Evolutionary conservation across 805 yeast genomes (phyloP).

Genomic region (Ogataea nitratoaversa): DNA sequence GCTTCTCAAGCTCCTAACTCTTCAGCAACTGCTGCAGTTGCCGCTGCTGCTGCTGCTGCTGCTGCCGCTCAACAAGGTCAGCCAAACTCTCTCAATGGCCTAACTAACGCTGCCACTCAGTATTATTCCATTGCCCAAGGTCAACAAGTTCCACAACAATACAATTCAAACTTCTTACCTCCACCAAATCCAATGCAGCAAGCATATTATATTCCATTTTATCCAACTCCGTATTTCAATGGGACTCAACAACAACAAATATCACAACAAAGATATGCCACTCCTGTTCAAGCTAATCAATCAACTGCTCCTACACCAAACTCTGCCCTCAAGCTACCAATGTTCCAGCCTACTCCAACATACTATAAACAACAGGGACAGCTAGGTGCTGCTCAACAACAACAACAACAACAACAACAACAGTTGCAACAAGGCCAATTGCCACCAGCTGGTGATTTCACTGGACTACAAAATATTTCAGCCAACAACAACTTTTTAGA

Average conservation of each 20-base stretch:
- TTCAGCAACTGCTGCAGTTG: slow-evolving; percentile 5
- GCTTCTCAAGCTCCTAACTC: not conserved
- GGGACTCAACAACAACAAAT: slow-evolving; percentile 20
- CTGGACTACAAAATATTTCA: slow-evolving; percentile 2
- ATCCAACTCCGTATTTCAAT: slow-evolving; percentile 20
- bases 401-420: slow-evolving; percentile 2
- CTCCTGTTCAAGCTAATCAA: slow-evolving; percentile 9
- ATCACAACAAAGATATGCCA: slow-evolving; percentile 20
- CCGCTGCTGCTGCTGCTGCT: slow-evolving; percentile 8
- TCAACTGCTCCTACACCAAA: slow-evolving; percentile 6
- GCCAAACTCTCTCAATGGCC: slow-evolving; percentile 6
- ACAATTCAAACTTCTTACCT: slow-evolving; percentile 20
- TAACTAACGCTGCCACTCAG: slow-evolving; percentile 13
- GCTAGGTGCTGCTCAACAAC: slow-evolving; percentile 5
- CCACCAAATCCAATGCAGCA: slow-evolving; percentile 26
- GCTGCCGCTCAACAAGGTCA: slow-evolving; percentile 10
- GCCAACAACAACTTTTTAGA: slow-evolving; percentile 7
- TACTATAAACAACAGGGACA: slow-evolving; percentile 11
- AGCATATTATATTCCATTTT: slow-evolving; percentile 23
- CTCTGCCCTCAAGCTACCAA: slow-evolving; percentile 11
- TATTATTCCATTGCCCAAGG: slow-evolving; percentile 10
- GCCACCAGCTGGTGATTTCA: slow-evolving; percentile 2
- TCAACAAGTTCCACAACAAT: slow-evolving; percentile 18
- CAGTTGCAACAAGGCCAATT: slow-evolving; percentile 1
- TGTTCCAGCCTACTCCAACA: slow-evolving; percentile 11